Base-by-base conservation (phyloP, 768 basidiomycete species). In the Candolleomyces eurysporus region DNA sequence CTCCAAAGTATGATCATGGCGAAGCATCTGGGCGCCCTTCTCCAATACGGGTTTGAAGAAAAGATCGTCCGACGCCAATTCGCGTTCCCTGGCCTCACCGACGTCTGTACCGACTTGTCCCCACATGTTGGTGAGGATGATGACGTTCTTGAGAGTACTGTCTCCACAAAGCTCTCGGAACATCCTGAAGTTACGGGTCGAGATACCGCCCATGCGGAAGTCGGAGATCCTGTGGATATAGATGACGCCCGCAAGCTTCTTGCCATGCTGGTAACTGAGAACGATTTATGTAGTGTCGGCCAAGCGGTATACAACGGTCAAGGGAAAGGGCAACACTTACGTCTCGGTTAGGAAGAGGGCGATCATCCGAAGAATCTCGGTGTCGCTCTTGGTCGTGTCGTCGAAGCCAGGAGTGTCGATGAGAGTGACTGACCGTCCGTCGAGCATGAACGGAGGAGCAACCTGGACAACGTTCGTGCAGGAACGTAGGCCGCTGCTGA, bases 361-460 rank as follows among this genome's bases (percentile, higher is more conserved):
- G 30, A 84, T 84, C 76, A 82, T 77, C 48, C 74, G 78, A 40
- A 84, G 69, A 13, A 85, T 70, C 13, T 80, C 80, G 0, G 78
- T 74, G 57, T 84, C 84, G 48, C 75, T 79, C 51, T 72, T 74
- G 5, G 68, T 73, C 3, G 83, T 80, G 64, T 86, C 84, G 61
- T 85, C 85, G 59, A 86, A 87, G 5, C 85, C 85, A 0, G 85
- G 85, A 0, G 85, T 87, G 63, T 87, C 86, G 50, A 87, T 78
- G 16, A 87, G 67, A 0, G 72, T 78, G 45, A 86, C 73, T 14
- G 58, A 65, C 9, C 69, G 70, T 4, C 77, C 81, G 43, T 81
- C 77, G 17, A 84, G 66, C 22, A 70, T 63, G 64, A 85, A 83
- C 0, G 79, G 71, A 8, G 74, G 61, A 0, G 81, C 72, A 5